Conservation (phyloP, 805 yeast genomes). For the Suhomyces kilbournensis region DNA sequence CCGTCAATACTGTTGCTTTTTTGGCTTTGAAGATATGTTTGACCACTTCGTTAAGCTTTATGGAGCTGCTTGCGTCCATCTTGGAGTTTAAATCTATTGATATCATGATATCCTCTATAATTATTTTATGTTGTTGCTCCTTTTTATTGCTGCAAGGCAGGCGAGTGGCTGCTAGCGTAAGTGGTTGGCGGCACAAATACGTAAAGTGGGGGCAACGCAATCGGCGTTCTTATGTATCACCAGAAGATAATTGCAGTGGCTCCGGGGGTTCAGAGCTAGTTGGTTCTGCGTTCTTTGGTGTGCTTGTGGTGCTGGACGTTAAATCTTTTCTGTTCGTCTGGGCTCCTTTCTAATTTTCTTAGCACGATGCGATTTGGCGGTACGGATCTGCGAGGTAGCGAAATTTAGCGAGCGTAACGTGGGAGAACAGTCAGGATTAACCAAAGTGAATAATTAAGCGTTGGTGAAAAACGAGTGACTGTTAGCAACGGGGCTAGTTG, state of each 20-base stretch:
- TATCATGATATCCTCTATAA: slow-evolving; percentile 5
- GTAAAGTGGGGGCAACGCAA: neutral
- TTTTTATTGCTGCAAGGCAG: neutral
- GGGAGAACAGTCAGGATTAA: neutral
- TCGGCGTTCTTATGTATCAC: neutral
- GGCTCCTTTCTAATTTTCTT: neutral
- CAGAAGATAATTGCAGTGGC: neutral
- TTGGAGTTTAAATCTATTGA: slow-evolving; percentile 9
- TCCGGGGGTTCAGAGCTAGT: neutral
- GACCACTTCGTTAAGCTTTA: slow-evolving; percentile 38
- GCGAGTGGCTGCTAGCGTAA: neutral
- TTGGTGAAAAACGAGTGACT: neutral
- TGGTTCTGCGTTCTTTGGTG: neutral
- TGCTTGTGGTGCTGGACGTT: neutral
- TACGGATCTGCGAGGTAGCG: neutral
- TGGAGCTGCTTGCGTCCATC: slow-evolving; percentile 14
- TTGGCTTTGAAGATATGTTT: slow-evolving; percentile 49
- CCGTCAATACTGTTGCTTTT: slow-evolving; percentile 71
- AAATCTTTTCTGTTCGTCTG: neutral
- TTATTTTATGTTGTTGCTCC: neutral
- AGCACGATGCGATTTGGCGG: slow-evolving; percentile 1
- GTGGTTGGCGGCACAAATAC: neutral
- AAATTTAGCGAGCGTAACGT: neutral
- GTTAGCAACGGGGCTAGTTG: neutral
- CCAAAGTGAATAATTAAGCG: neutral